Evolutionary conservation across 208 protist species (phyloP), one percentile per base, ranked within the genome.

Genomic region (Crithidia expoeki): DNA sequence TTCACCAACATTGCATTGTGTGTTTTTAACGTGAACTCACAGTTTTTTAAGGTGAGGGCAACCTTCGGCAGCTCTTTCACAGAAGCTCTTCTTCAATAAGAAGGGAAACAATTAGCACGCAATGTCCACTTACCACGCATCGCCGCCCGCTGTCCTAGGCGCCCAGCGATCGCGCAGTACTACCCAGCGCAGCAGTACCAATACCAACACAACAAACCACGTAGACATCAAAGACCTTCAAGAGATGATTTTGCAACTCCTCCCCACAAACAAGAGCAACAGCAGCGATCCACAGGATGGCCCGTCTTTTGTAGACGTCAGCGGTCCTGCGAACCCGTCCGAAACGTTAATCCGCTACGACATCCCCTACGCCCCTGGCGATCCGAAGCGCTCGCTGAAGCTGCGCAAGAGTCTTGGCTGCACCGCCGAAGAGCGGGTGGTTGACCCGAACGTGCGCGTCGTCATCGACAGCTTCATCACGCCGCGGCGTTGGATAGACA

Each of bases 401-500:
- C 73, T 94, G 46, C 84, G 89, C 30, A 33, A 74, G 36, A 80
- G 64, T 4, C 75, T 93, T 32, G 83, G 75, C 58, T 60, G 14
- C 28, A 50, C 34, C 14, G 63, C 53, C 3, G 65, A 70, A 57
- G 75, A 80, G 63, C 65, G 64, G 38, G 65, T 46, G 30, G 85
- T 92, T 14, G 88, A 94, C 64, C 82, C 84, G 0, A 96, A 96
- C 60, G 86, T 94, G 40, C 86, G 92, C 16, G 68, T 94, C 27
- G 79, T 96, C 30, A 72, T 96, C 2, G 92, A 96, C 57, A 80
- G 76, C 55, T 94, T 94, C 78, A 92, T 96, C 76, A 78, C 83
- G 23, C 92, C 92, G 12, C 86, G 89, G 27, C 81, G 86, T 12
- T 96, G 92, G 89, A 36, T 36, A 1, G 86, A 96, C 27, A 51